A percentile compares a stretch with the other conserved stretches of the same genome.
Conservation (phyloP, 306 rosid genomes). For the Cyamopsis tetragonoloba region DNA sequence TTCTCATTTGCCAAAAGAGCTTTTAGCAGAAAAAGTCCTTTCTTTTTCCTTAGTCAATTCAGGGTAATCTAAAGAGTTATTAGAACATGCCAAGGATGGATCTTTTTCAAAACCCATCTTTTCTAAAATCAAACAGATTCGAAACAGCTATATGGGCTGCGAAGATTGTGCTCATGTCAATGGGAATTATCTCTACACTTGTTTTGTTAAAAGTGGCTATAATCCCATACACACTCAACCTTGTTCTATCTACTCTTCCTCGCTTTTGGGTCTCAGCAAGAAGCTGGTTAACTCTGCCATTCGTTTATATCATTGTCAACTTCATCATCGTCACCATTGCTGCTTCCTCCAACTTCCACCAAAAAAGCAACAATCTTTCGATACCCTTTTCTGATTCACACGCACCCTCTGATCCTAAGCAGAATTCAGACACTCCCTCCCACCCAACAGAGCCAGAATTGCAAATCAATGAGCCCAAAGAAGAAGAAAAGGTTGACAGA, state of each 20-base stretch:
- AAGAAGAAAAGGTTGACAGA: constrained; percentile 19
- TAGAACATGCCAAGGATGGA: constrained; percentile 29
- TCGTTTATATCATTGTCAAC: constrained; percentile 56
- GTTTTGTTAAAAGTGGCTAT: constrained; percentile 54
- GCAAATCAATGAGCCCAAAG: constrained; percentile 21
- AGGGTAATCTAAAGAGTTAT: constrained; percentile 1
- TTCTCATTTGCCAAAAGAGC: neutral
- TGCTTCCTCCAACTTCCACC: constrained; percentile 47
- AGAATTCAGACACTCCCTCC: neutral
- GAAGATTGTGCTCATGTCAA: constrained; percentile 45
- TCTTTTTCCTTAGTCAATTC: neutral
- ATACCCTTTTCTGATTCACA: constrained; percentile 11
- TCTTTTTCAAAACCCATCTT: constrained; percentile 43
- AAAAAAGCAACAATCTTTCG: constrained; percentile 13
- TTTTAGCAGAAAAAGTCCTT: neutral
- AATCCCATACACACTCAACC: constrained; percentile 46
- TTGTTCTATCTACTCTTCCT: constrained; percentile 58
- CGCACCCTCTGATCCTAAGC: constrained; percentile 16
- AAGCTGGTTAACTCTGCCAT: constrained; percentile 54
- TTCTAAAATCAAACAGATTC: constrained; percentile 34
- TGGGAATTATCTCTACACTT: constrained; percentile 50
- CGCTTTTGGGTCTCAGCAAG: constrained; percentile 47
- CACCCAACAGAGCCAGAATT: constrained; percentile 8
- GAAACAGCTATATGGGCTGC: constrained; percentile 53
- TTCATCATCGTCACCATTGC: constrained; percentile 73